A percentile compares a stretch with the other conserved stretches of the same genome.
These are phyloP conservation scores for Xylaria sp. DNA, from an alignment of 2,329 filamentous ascomycete genomes.

Conservation along the genomic window DNA sequence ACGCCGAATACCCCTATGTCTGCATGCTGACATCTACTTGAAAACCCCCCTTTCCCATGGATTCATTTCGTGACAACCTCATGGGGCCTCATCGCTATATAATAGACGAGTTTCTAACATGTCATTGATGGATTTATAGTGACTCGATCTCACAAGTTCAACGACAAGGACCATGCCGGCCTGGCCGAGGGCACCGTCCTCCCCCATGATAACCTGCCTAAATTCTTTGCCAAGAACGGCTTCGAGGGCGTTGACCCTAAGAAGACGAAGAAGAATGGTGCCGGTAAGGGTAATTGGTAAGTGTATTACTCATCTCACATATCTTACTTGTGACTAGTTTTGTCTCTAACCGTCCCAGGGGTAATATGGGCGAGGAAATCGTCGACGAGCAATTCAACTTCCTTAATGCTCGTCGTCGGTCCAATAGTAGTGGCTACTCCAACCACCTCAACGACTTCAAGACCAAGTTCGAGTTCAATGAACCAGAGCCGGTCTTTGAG, in stretches of 20 bases:
- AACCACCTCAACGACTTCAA: constrained; percentile 81
- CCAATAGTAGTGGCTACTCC: constrained; percentile 84
- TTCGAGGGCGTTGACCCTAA: constrained; percentile 84
- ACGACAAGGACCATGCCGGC: constrained; percentile 88
- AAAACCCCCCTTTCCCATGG: constrained; percentile 2
- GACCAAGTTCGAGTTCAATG: constrained; percentile 95
- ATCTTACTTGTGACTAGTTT: background rate
- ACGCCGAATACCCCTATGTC: constrained; percentile 12
- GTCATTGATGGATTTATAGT: constrained; percentile 62
- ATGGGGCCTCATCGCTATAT: background rate
- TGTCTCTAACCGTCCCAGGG: constrained; percentile 65
- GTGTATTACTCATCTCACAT: constrained; percentile 46
- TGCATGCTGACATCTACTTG: background rate
- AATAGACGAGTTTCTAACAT: constrained; percentile 20
- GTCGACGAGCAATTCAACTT: constrained; percentile 86
- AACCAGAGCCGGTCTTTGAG: constrained; percentile 91
- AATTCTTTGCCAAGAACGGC: constrained; percentile 92
- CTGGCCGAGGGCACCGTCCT: constrained; percentile 77
- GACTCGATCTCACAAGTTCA: constrained; percentile 97
- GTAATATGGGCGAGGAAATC: constrained; percentile 82
- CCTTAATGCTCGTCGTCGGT: constrained; percentile 86
- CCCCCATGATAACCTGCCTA: constrained; percentile 79
- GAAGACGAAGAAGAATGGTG: constrained; percentile 96
- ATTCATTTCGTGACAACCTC: background rate
- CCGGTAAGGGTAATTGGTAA: constrained; percentile 94